Base-by-base conservation (phyloP, 2,329 filamentous ascomycete genomes). In the Calonectria hongkongensis region DNA sequence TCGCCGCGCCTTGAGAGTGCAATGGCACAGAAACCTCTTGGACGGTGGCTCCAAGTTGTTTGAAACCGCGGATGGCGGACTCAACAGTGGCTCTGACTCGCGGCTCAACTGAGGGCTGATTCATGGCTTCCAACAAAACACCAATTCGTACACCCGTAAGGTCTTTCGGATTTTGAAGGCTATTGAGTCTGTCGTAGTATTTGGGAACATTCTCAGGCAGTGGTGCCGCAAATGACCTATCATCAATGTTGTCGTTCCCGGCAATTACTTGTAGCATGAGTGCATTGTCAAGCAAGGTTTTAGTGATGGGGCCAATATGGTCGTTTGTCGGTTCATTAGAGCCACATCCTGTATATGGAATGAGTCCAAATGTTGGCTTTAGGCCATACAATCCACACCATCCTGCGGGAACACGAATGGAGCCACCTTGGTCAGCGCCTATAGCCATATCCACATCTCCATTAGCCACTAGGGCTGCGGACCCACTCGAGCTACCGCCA, bases 201-300 rank as follows among this genome's bases (percentile, higher is more conserved):
- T 64, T 56, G 36, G 58, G 56, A 7, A 63, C 12, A 21, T 64
- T 30, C 30, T 47, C 27, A 12, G 30, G 30, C 10, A 36, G 54
- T 4, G 67, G 67, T 27, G 56, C 45, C 4, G 67, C 43, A 8
- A 54, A 64, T 16, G 41, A 45, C 8, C 67, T 45, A 39, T 70
- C 67, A 13, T 68, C 66, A n/a, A 60, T 60, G 15, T 50, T 28
- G 18, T 68, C 66, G 30, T 36, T 36, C 6, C 66, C 66, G n/a
- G 66, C 66, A 62, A 68, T 50, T 9, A 48, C 66, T 25, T 68
- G 66, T 6, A 68, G 33, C 51, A 68, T 36, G 9, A 62, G 41
- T 4, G 66, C 66, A 51, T 50, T 48, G 2, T 62, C 51, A 21
- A 48, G 30, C 5, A 62, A 4, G 4, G 43, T 62, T 28, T 41